Evolutionary conservation across 2,329 filamentous ascomycete species (phyloP).

Genomic region (Pseudocercospora fuligena): DNA sequence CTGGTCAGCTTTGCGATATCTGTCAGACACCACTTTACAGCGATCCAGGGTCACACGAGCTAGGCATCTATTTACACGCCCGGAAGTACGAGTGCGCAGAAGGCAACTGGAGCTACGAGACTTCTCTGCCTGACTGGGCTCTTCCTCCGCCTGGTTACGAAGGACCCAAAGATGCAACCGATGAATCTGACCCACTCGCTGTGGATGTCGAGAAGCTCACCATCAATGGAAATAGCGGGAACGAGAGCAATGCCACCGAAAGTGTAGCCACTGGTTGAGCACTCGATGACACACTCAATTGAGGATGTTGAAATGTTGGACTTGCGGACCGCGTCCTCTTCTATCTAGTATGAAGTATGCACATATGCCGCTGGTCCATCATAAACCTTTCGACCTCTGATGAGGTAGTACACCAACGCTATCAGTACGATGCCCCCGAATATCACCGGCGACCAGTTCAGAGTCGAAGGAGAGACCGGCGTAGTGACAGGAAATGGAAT

Average conservation of each 20-base stretch:
- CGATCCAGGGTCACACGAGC: conserved; percentile 86
- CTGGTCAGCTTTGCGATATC: conserved; percentile 77
- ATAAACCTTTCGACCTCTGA: conserved; percentile 41
- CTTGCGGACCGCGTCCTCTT: neutral
- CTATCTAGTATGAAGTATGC: neutral
- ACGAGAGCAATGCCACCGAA: neutral
- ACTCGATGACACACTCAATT: neutral
- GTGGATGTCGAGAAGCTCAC: conserved; percentile 49
- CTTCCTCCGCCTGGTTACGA: conserved; percentile 74
- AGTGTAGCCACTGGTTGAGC: neutral
- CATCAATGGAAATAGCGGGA: neutral
- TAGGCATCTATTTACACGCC: conserved; percentile 93
- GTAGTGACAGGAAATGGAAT: conserved; percentile 22
- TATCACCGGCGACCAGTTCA: conserved; percentile 58
- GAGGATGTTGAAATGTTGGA: neutral
- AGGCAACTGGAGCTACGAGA: conserved; percentile 86
- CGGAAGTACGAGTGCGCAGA: conserved; percentile 83
- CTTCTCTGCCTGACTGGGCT: conserved; percentile 83
- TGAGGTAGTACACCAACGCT: conserved; percentile 39
- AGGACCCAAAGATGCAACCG: conserved; percentile 70
- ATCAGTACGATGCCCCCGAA: conserved; percentile 39
- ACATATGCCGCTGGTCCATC: conserved; percentile 10
- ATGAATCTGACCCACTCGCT: conserved; percentile 52
- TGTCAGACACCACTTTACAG: conserved; percentile 91
- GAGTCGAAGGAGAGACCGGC: conserved; percentile 43